phyloP scores from a whole-genome alignment of 441 rosid genomes.

The Aquilaria agallochum region DNA sequence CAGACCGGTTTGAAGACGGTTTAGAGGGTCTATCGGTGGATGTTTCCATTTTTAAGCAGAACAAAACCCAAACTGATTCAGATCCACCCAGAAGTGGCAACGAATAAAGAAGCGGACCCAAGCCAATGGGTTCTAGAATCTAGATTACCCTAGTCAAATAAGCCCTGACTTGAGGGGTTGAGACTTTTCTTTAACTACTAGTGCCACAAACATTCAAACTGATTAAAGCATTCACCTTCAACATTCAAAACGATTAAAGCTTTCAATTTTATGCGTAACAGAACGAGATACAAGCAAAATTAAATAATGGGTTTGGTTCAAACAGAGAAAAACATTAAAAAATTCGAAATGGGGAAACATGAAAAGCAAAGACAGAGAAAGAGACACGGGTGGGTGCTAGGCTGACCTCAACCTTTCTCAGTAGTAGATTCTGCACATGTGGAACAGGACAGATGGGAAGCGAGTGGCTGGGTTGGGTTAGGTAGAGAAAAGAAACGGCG shows the following conservation, averaged over 20 bases:
- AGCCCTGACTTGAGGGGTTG: too few species aligned
- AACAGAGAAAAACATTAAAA: not conserved
- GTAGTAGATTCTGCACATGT: too few species aligned
- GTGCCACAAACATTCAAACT: too few species aligned
- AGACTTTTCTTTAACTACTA: too few species aligned
- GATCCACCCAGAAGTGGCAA: slow-evolving; percentile 3
- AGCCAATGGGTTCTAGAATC: too few species aligned
- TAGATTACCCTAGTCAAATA: too few species aligned
- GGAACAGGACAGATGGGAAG: slow-evolving; percentile 5
- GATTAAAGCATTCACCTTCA: not conserved
- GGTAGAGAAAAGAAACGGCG: not conserved
- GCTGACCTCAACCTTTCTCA: slow-evolving; percentile 3
- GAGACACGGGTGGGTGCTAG: not conserved
- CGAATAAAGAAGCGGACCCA: too few species aligned
- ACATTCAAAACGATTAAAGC: slow-evolving; percentile 14
- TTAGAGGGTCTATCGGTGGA: slow-evolving; percentile 25
- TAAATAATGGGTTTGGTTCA: not conserved
- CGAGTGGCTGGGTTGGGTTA: not conserved
- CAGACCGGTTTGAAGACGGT: slow-evolving; percentile 43
- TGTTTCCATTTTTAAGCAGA: slow-evolving; percentile 36
- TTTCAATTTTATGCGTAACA: slow-evolving; percentile 7
- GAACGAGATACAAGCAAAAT: not conserved
- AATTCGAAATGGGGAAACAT: not conserved
- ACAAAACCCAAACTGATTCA: slow-evolving; percentile 18
- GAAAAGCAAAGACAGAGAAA: not conserved